Base-by-base conservation (phyloP, 176 grass and related monocot species). In the Lolium rigidum region DNA sequence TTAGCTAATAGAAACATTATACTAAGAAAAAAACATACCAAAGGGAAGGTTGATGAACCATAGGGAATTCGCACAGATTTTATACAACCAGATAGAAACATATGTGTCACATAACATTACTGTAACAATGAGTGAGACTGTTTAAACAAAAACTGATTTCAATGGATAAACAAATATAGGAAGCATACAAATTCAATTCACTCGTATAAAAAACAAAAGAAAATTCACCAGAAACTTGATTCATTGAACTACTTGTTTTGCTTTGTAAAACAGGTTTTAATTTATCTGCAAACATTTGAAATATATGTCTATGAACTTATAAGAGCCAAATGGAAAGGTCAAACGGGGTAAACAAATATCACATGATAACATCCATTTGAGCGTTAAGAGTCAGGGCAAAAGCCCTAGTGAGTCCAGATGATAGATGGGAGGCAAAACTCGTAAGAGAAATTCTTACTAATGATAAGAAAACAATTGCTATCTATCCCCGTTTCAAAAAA, bases 1-100 rank as follows among this genome's bases (percentile, higher is more conserved):
- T 61, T 14, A 70, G 28, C 15, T 84, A 74, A 87, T 77, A 7
- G 72, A 74, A 83, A 76, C 25, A 79, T 43, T 10, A 82, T 38
- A 77, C 26, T 65, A 44, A 59, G 7, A 35, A 46, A 49, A 82
- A 82, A 75, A 17, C 2, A 38, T 83, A 10, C 50, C 10, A 78
- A 83, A 10, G 10, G 70, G 37, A 37, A 52, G 26, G 17, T 24
- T 39, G 26, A 57, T 56, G 5, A 81, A 24, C 46, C 15, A 18
- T 67, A 73, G 2, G 10, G 58, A 85, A 48, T 68, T 28, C 25
- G 55, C 31, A 51, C 14, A 16, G 18, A 26, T 49, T 70, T 69
- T 37, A 55, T 12, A 69, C 4, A 4, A 39, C 10, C 1, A 69
- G 26, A 69, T 69, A 68, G 3, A 54, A 38, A 51, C 24, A 81